Conservation (phyloP, 768 basidiomycete genomes). For the Ephemerocybe angulata region DNA sequence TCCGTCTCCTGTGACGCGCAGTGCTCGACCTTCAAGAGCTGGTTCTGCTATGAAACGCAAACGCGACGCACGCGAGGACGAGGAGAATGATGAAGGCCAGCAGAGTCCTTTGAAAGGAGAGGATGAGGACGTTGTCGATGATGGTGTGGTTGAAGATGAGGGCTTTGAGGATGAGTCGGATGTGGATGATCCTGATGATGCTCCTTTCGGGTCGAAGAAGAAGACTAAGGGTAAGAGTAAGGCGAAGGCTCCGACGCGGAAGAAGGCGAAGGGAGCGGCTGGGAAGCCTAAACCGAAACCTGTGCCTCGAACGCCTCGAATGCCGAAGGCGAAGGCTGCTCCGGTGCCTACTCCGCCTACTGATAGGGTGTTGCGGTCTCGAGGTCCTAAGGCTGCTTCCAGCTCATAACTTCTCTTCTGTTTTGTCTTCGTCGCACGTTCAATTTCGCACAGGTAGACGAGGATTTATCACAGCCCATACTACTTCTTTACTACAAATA, state of each 20-base stretch:
- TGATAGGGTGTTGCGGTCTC: not conserved
- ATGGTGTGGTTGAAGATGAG: constrained; percentile 8
- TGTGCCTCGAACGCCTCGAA: not conserved
- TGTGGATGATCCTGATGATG: constrained; percentile 14
- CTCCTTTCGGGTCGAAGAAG: constrained; percentile 6
- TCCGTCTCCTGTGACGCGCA: constrained; percentile 2
- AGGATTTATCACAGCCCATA: too few relatives aligned
- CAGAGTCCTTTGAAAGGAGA: not conserved
- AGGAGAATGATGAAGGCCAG: constrained; percentile 7
- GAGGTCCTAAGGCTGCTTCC: not conserved
- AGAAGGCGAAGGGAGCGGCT: not conserved
- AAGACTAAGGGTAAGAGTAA: not conserved
- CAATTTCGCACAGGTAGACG: too few relatives aligned
- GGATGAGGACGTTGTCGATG: constrained; percentile 9
- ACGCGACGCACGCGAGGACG: constrained; percentile 16
- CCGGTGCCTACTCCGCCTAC: not conserved
- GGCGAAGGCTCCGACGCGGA: not conserved
- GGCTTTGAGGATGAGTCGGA: constrained; percentile 9
- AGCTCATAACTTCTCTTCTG: too few relatives aligned
- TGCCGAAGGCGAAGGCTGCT: not conserved
- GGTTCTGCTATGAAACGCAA: not conserved
- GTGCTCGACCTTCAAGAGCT: not conserved
- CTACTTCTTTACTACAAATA: too few relatives aligned
- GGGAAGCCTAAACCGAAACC: not conserved
- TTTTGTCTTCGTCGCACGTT: too few relatives aligned